Conservation (phyloP, 176 grass and related monocot species). For the Oryza glaberrima region DNA sequence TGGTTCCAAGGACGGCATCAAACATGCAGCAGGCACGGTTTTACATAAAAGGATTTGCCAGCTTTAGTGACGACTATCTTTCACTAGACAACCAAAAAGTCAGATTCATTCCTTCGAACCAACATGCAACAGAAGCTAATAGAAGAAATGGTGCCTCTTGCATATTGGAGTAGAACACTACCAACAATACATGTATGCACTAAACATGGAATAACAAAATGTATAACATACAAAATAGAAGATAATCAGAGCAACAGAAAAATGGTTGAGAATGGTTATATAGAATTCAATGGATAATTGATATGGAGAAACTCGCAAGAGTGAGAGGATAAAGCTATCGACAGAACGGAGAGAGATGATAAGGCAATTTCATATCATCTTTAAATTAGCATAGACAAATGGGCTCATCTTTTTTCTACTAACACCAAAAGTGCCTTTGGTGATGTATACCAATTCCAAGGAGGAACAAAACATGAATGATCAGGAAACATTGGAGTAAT, state of each 20-base stretch:
- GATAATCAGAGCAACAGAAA: background rate
- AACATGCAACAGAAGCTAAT: background rate
- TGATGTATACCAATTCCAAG: background rate
- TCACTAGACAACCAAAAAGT: background rate
- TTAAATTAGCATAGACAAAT: background rate
- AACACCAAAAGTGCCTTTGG: background rate
- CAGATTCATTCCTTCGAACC: background rate
- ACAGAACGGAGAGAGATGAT: background rate
- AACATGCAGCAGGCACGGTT: background rate
- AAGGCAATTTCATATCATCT: background rate
- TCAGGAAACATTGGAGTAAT: slow-evolving; percentile 5
- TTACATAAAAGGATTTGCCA: background rate
- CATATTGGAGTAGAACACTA: slow-evolving; percentile 4
- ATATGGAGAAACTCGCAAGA: slow-evolving; percentile 15
- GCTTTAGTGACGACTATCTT: background rate
- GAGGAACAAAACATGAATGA: background rate
- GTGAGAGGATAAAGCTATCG: background rate
- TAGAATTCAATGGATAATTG: background rate
- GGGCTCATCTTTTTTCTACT: background rate
- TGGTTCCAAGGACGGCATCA: background rate
- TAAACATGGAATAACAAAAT: background rate
- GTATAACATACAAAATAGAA: background rate
- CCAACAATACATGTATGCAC: background rate
- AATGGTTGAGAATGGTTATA: background rate
- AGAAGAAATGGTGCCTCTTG: background rate